Conservation (phyloP, 2,329 filamentous ascomycete genomes). For the Fonsecaea pedrosoi region DNA sequence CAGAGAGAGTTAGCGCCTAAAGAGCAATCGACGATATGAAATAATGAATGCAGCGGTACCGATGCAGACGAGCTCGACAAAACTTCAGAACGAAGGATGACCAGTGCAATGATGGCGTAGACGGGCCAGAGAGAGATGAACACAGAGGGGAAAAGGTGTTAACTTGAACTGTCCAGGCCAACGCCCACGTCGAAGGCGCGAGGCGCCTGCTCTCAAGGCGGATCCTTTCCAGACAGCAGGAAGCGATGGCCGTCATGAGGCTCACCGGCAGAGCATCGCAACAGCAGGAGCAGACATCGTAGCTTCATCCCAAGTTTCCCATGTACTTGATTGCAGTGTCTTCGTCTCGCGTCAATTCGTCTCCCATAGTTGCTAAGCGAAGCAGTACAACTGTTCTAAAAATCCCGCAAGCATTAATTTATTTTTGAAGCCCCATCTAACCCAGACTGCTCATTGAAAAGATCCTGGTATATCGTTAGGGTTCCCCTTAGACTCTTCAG, state of each 20-base stretch:
- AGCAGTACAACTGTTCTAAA: conserved; percentile 4
- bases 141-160: not conserved
- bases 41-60: conserved; percentile 23
- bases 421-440: conserved; percentile 5
- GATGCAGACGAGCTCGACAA: conserved; percentile 12
- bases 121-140: not conserved
- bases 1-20: not conserved
- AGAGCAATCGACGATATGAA: not conserved
- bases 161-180: not conserved
- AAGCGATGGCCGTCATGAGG: not conserved
- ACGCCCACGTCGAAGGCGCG: not conserved
- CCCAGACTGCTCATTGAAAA: conserved; percentile 22
- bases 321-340: not conserved
- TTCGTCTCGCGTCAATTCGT: not conserved
- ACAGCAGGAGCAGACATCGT: not conserved
- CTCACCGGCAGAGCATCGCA: not conserved
- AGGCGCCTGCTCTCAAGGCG: not conserved
- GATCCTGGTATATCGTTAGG: conserved; percentile 30
- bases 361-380: not conserved
- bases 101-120: not conserved
- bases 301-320: not conserved
- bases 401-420: conserved; percentile 2
- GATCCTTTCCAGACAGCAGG: not conserved
- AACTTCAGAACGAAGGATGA: conserved; percentile 6
- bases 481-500: conserved; percentile 30